Base-by-base conservation (phyloP, 768 basidiomycete genomes). In the Coprinellus micaceus region DNA sequence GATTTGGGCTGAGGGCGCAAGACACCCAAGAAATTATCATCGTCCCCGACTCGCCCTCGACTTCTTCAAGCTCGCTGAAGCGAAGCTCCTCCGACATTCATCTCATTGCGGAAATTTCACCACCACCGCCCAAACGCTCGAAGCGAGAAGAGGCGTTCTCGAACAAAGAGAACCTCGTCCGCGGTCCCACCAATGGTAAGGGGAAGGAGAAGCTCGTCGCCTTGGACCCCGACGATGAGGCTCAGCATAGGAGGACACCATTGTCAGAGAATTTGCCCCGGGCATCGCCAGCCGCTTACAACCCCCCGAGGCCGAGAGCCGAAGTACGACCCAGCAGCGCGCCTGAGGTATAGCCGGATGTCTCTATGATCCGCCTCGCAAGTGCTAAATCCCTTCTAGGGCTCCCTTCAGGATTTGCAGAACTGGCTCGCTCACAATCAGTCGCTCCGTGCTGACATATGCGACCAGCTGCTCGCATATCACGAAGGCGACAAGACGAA, bases 81-180 rank as follows among this genome's bases (percentile, higher is more conserved):
- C 67, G 77, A 19, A 66, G 74, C 28, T 77, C 75, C 10, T 77
- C 76, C 0, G 76, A 76, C 55, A 65, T 73, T 4, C 67, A 68
- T 5, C 60, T 76, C 15, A 37, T 59, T 6, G 64, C 64, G 0
- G 71, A 72, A 41, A 54, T 63, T 12, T 66, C 69, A 7, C 67
- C 71, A 3, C 69, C 68, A 50, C 56, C 60, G 2, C 51, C 60
- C 7, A 78, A 78, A 60, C 70, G 74, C 6, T 65, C 64, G 11
- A 76, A 71, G 53, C 67, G 58, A 41, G 33, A 33, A 33, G 56
- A 59, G 28, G 37, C 52, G 5, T 48, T 29, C 17, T 62, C 65
- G 0, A 70, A 74, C 29, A 77, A 78, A 60, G 76, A 77, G 61
- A 78, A 78, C 46, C 12, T 64, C 30, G 45, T 60, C 12, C 52